phyloP scores from a whole-genome alignment of 192 early-diverging fungal genomes.

The Coemansia sp. region DNA sequence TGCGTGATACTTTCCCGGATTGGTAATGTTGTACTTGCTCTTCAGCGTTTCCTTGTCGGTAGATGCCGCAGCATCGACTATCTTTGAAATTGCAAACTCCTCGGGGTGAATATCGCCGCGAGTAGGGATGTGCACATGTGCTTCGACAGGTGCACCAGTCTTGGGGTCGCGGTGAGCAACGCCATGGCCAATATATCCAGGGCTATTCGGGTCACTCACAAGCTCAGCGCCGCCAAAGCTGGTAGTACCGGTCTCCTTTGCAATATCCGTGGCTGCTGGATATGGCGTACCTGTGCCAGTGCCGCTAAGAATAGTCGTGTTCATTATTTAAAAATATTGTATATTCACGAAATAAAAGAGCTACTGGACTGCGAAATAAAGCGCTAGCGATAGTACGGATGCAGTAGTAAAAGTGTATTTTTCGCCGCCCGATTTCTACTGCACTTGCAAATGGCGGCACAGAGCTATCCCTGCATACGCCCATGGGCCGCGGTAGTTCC shows the following conservation, averaged over 20 bases:
- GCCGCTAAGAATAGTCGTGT: conserved; percentile 18
- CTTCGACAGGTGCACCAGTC: conserved; percentile 35
- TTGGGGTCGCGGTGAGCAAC: conserved; percentile 51
- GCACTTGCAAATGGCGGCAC: conserved; percentile 4
- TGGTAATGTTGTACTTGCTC: conserved; percentile 37
- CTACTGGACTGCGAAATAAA: background rate
- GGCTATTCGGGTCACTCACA: conserved; percentile 36
- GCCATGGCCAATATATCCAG: conserved; percentile 49
- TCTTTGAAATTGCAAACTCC: conserved; percentile 19
- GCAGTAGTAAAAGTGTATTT: background rate
- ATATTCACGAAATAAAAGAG: background rate
- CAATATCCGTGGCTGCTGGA: conserved; percentile 41
- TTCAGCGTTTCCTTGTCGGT: conserved; percentile 22
- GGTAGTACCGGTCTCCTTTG: conserved; percentile 14
- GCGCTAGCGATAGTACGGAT: background rate
- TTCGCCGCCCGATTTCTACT: conserved; percentile 2
- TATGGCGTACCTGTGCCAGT: conserved; percentile 48
- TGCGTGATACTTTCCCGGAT: conserved; percentile 49
- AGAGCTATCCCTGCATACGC: background rate
- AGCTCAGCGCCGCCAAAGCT: conserved; percentile 43
- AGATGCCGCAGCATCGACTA: background rate
- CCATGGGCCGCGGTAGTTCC: background rate
- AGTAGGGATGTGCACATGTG: conserved; percentile 38
- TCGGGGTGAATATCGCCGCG: conserved; percentile 46
- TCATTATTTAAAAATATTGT: background rate